Conservation (phyloP, 2,329 filamentous ascomycete species). For the Scedosporium apiospermum region DNA sequence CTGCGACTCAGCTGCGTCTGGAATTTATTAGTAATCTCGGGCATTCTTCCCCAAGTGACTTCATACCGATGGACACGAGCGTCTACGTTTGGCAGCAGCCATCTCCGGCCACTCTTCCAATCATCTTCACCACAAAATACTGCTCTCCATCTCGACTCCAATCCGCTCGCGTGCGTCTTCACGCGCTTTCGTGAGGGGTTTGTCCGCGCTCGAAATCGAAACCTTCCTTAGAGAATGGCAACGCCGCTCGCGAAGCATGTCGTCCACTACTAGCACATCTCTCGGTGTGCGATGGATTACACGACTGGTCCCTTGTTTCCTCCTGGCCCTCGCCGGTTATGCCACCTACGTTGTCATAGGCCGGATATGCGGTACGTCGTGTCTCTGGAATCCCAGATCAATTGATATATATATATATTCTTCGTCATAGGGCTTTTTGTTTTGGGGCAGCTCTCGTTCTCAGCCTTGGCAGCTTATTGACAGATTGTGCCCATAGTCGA, state of each 20-base stretch:
- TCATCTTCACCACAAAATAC: too few relatives aligned
- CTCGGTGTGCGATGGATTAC: constrained; percentile 38
- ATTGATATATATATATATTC: not conserved
- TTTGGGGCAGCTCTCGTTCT: not conserved
- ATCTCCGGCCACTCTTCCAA: too few relatives aligned
- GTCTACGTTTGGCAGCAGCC: too few relatives aligned
- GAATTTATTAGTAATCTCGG: too few relatives aligned
- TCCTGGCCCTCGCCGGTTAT: constrained; percentile 58
- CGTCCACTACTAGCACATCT: not conserved
- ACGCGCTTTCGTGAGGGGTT: too few relatives aligned
- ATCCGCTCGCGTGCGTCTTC: too few relatives aligned
- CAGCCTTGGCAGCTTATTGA: not conserved
- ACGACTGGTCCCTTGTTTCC: constrained; percentile 59
- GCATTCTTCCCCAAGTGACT: too few relatives aligned
- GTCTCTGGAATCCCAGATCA: not conserved
- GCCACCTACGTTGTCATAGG: constrained; percentile 62
- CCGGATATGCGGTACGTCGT: constrained; percentile 54
- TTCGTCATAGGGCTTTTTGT: not conserved
- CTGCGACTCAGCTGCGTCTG: too few relatives aligned
- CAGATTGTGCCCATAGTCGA: constrained; percentile 41
- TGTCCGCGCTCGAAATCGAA: too few relatives aligned
- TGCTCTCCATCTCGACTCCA: too few relatives aligned
- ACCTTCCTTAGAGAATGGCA: not conserved
- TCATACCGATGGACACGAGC: too few relatives aligned
- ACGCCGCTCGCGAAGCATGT: not conserved